Conservation (phyloP, 805 yeast genomes). For the Zygotorulaspora danielsina region DNA sequence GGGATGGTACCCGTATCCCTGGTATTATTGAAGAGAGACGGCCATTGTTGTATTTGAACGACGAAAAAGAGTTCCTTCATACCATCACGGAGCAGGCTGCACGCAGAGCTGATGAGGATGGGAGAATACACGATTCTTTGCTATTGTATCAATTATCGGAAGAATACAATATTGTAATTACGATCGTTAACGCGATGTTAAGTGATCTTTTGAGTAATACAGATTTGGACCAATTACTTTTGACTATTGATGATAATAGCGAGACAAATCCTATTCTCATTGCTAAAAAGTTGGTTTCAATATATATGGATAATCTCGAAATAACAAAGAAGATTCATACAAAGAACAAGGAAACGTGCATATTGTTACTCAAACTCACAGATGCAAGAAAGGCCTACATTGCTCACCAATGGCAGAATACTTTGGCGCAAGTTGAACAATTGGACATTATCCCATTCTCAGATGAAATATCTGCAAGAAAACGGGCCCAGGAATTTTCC, state of each 20-base stretch:
- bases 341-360: constrained; percentile 60
- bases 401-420: constrained; percentile 53
- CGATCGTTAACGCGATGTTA: constrained; percentile 66
- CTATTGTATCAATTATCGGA: constrained; percentile 82
- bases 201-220: constrained; percentile 73
- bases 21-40: constrained; percentile 82
- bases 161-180: constrained; percentile 76
- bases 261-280: constrained; percentile 41
- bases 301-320: constrained; percentile 50
- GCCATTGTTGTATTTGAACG: constrained; percentile 53
- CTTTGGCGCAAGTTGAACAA: constrained; percentile 51
- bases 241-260: constrained; percentile 37
- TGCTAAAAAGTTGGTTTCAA: constrained; percentile 36
- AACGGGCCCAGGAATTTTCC: constrained; percentile 62
- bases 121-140: constrained; percentile 79
- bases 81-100: constrained; percentile 84
- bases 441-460: constrained; percentile 65
- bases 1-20: constrained; percentile 70
- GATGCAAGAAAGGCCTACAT: constrained; percentile 59
- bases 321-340: constrained; percentile 53
- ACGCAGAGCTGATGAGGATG: constrained; percentile 82
- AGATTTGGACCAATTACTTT: constrained; percentile 58
- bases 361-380: constrained; percentile 59
- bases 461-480: constrained; percentile 56
- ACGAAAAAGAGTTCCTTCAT: constrained; percentile 56